These are phyloP conservation scores for Naumovozyma dairenensis DNA, from an alignment of 805 yeast species.

Conservation along the genomic window DNA sequence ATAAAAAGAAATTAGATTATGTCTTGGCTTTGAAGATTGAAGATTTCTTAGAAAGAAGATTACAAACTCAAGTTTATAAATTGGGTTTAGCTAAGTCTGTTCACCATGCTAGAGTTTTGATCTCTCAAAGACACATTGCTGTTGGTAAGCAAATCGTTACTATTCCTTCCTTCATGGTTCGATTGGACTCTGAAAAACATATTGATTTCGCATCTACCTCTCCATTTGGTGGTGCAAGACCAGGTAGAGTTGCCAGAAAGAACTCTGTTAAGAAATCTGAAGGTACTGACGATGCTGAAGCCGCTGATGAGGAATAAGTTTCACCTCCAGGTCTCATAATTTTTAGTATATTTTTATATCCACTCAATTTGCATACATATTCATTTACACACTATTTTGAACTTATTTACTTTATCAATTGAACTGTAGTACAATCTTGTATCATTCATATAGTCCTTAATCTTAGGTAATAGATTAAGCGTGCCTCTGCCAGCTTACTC, in stretches of 20 bases:
- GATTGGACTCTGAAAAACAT: conserved; percentile 99
- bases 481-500: no score
- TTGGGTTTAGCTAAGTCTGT: conserved; percentile 98
- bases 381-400: no score
- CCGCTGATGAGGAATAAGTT: conserved; percentile 54
- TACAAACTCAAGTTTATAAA: conserved; percentile 99
- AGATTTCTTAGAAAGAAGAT: conserved; percentile 99
- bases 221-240: conserved; percentile 99
- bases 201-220: conserved; percentile 98
- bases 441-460: no score
- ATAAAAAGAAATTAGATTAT: conserved; percentile 99
- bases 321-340: no score
- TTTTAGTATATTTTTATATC: no score
- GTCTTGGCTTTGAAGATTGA: conserved; percentile 95
- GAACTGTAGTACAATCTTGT: no score
- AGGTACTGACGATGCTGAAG: conserved; percentile 60
- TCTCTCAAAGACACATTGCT: conserved; percentile 97
- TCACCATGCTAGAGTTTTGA: conserved; percentile 99
- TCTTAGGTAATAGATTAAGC: no score
- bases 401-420: no score
- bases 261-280: conserved; percentile 53
- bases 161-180: conserved; percentile 98
- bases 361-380: no score
- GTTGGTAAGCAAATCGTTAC: conserved; percentile 99
- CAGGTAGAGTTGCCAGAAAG: conserved; percentile 99